These are phyloP conservation scores for Phialophora chinensis DNA, from an alignment of 2,329 filamentous ascomycete species.

Conservation along the genomic window DNA sequence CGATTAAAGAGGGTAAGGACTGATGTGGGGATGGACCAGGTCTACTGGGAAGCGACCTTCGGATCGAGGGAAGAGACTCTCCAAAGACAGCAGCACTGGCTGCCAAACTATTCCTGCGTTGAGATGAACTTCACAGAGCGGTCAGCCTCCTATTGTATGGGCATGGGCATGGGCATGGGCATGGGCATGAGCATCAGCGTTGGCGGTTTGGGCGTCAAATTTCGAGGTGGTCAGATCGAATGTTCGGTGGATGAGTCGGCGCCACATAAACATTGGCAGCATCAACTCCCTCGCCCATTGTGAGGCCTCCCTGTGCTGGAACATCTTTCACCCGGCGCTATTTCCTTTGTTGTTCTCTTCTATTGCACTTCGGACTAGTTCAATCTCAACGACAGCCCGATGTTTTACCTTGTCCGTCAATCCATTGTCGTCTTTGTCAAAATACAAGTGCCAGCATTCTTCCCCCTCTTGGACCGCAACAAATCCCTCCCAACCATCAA, in stretches of 20 bases:
- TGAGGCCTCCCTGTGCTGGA: background rate
- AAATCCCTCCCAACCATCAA: conserved; percentile 47
- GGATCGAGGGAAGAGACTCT: background rate
- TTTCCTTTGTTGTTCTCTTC: background rate
- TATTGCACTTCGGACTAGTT: conserved; percentile 47
- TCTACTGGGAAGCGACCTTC: background rate
- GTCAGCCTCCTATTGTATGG: too few relatives aligned
- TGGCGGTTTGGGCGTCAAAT: too few relatives aligned
- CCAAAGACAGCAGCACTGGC: too few relatives aligned
- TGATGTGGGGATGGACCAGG: too few relatives aligned
- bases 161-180: too few relatives aligned
- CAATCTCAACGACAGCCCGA: conserved; percentile 61
- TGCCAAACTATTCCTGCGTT: background rate
- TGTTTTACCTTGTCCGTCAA: conserved; percentile 54
- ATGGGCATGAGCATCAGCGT: too few relatives aligned
- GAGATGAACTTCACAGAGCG: background rate
- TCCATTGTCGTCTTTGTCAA: conserved; percentile 50
- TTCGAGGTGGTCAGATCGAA: too few relatives aligned
- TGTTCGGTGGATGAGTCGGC: too few relatives aligned
- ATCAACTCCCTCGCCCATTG: background rate
- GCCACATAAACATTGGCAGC: background rate
- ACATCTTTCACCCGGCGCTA: background rate
- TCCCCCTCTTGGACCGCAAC: conserved; percentile 50
- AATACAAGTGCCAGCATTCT: conserved; percentile 52
- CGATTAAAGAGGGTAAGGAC: too few relatives aligned